These are phyloP conservation scores for Aspergillus funiculosus DNA, from an alignment of 495 filamentous ascomycete genomes.

Conservation along the genomic window DNA sequence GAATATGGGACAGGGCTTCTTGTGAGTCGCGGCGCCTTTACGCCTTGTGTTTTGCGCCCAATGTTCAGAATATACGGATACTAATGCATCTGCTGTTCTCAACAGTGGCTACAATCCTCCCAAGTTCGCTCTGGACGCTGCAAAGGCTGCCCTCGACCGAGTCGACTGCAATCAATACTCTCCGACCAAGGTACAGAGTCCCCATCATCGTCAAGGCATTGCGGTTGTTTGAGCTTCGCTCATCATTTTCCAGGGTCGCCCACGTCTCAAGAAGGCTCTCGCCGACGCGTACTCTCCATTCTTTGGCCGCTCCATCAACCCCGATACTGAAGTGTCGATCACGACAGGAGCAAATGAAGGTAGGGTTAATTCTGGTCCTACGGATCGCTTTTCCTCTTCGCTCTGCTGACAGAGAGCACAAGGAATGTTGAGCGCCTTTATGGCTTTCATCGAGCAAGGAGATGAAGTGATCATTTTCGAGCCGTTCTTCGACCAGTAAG, in stretches of 20 bases:
- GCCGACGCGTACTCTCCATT: slow-evolving; percentile 82
- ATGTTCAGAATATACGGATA: not conserved
- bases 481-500: slow-evolving; percentile 96
- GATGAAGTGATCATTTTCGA: slow-evolving; percentile 98
- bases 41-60: not conserved
- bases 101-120: slow-evolving; percentile 96
- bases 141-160: slow-evolving; percentile 79
- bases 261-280: slow-evolving; percentile 83
- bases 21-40: slow-evolving; percentile 39
- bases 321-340: slow-evolving; percentile 86
- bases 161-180: slow-evolving; percentile 99
- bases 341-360: slow-evolving; percentile 97
- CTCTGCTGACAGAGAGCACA: slow-evolving; percentile 10
- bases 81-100: slow-evolving; percentile 1
- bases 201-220: not conserved
- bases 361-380: slow-evolving; percentile 17
- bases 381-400: not conserved
- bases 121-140: slow-evolving; percentile 82
- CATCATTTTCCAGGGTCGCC: slow-evolving; percentile 55
- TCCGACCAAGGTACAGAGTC: slow-evolving; percentile 63
- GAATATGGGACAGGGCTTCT: slow-evolving; percentile 97
- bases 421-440: slow-evolving; percentile 91
- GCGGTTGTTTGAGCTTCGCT: slow-evolving; percentile 1
- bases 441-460: slow-evolving; percentile 90
- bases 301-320: slow-evolving; percentile 74